Evolutionary conservation across 805 yeast genomes (phyloP).

Genomic region (Barnettozyma californica): DNA sequence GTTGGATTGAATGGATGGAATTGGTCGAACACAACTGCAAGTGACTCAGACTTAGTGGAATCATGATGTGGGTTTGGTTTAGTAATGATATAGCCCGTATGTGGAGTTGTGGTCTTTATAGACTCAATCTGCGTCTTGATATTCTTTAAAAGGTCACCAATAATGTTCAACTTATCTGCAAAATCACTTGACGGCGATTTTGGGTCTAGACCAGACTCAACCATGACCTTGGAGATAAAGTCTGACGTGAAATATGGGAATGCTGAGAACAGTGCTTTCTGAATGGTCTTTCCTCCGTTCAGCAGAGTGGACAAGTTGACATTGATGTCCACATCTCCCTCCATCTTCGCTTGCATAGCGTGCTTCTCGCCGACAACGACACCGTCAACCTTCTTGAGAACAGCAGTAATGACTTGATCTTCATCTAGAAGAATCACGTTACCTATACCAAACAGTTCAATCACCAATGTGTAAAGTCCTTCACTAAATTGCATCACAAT

Average conservation of each 20-base stretch:
- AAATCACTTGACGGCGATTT: constrained; percentile 31
- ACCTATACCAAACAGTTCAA: constrained; percentile 95
- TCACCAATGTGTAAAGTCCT: constrained; percentile 67
- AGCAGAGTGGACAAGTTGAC: constrained; percentile 22
- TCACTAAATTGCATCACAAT: constrained; percentile 81
- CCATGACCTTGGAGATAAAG: constrained; percentile 50
- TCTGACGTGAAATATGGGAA: constrained; percentile 77
- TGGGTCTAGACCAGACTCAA: constrained; percentile 39
- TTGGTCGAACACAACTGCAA: constrained; percentile 53
- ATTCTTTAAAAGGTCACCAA: constrained; percentile 39
- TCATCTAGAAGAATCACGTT: constrained; percentile 74
- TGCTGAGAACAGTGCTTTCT: constrained; percentile 61
- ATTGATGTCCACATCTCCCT: constrained; percentile 1
- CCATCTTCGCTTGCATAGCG: constrained; percentile 4
- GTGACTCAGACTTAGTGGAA: constrained; percentile 34
- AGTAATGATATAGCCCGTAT: constrained; percentile 58
- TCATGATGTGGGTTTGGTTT: constrained; percentile 50
- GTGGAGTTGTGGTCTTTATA: constrained; percentile 32
- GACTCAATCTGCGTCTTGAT: constrained; percentile 40
- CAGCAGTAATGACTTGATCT: constrained; percentile 68
- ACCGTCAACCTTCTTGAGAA: constrained; percentile 57
- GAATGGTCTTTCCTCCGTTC: constrained; percentile 46
- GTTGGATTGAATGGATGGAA: constrained; percentile 66
- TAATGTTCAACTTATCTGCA: constrained; percentile 22
- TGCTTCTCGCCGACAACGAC: constrained; percentile 76